These are phyloP conservation scores for Gossypium australe DNA, from an alignment of 345 rosid genomes.

Conservation along the genomic window DNA sequence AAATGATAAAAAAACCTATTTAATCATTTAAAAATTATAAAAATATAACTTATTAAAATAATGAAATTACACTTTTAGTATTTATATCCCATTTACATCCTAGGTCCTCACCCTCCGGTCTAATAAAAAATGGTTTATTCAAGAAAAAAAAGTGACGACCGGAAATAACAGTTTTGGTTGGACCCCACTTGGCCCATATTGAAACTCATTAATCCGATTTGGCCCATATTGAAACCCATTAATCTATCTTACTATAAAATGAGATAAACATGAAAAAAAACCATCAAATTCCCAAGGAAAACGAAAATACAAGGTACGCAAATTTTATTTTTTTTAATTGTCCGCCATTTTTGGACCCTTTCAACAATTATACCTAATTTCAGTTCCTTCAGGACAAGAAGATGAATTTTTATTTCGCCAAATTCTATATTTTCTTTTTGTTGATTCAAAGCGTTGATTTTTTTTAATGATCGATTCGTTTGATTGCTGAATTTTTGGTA, in stretches of 20 bases:
- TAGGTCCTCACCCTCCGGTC: no score
- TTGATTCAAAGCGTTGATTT: not conserved
- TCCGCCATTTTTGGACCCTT: not conserved
- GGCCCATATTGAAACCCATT: not conserved
- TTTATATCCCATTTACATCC: no score
- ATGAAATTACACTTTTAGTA: no score
- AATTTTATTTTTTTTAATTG: not conserved
- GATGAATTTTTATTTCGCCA: not conserved
- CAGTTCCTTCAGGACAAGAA: not conserved
- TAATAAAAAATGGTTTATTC: no score
- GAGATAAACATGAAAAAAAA: not conserved
- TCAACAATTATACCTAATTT: not conserved
- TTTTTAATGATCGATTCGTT: not conserved
- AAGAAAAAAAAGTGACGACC: no score
- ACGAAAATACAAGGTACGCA: not conserved
- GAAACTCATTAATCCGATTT: not conserved
- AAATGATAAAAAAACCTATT: no score
- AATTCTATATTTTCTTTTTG: not conserved
- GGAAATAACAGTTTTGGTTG: not conserved
- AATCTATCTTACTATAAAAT: not conserved
- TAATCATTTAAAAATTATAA: no score
- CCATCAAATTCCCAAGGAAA: not conserved
- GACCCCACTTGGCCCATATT: not conserved
- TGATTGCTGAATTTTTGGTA: not conserved
- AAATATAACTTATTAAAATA: no score